phyloP scores from a whole-genome alignment of 345 rosid species.

The Linum usitatissimum region DNA sequence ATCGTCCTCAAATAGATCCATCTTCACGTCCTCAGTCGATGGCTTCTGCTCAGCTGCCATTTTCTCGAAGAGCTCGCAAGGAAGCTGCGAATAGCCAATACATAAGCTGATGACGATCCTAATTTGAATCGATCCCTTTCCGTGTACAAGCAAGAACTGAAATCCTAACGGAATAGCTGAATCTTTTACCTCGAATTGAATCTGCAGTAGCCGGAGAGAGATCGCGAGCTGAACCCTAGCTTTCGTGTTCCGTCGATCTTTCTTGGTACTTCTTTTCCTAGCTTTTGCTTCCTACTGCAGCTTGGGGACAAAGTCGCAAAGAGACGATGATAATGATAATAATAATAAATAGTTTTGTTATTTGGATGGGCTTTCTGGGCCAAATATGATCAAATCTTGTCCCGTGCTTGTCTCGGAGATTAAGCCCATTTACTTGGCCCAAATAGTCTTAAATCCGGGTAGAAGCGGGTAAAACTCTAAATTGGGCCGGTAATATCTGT shows the following conservation, averaged over 20 bases:
- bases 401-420: no score
- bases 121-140: neutral
- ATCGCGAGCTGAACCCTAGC: neutral
- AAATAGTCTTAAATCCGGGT: no score
- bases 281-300: no score
- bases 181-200: neutral
- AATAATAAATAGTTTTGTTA: no score
- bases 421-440: no score
- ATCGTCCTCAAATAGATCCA: conserved; percentile 86
- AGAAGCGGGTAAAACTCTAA: no score
- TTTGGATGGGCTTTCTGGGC: no score
- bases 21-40: conserved; percentile 52
- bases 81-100: neutral
- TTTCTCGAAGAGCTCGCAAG: neutral
- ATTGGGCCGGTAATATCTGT: no score
- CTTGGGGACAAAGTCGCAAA: no score
- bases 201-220: neutral
- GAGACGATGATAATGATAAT: no score
- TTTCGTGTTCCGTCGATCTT: neutral
- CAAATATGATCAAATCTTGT: no score
- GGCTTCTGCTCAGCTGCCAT: conserved; percentile 61
- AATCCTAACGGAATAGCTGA: neutral
- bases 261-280: neutral
- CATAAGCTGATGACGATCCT: neutral
- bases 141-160: neutral